Evolutionary conservation across 768 basidiomycete genomes (phyloP).

Genomic region (Leccinum truebloodii): DNA sequence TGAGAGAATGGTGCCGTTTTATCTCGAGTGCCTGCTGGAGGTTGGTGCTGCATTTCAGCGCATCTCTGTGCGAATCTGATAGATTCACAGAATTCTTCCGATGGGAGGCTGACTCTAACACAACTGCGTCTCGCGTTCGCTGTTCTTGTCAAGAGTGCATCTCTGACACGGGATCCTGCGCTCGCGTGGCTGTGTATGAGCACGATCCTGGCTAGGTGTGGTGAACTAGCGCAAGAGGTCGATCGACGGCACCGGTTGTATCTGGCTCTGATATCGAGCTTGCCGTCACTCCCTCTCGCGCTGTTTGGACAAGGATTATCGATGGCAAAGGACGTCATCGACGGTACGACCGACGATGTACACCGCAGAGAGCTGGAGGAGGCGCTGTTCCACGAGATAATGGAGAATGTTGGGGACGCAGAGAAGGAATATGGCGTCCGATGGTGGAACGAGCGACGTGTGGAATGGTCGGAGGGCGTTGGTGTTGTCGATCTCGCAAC

Average conservation of each 20-base stretch:
- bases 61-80: slow-evolving; percentile 2
- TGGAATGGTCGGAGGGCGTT: slow-evolving; percentile 22
- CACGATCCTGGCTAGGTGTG: slow-evolving; percentile 51
- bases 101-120: slow-evolving; percentile 56
- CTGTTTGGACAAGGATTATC: slow-evolving; percentile 59
- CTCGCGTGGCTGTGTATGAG: slow-evolving; percentile 74
- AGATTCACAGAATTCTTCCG: slow-evolving; percentile 55
- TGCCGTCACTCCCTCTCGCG: slow-evolving; percentile 59
- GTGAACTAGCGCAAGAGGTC: slow-evolving; percentile 19
- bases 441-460: slow-evolving; percentile 67
- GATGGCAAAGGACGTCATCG: slow-evolving; percentile 41
- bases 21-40: slow-evolving; percentile 68
- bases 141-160: slow-evolving; percentile 66
- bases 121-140: slow-evolving; percentile 78
- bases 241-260: slow-evolving; percentile 54
- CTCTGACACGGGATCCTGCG: slow-evolving; percentile 39
- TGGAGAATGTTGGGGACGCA: slow-evolving; percentile 62
- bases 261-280: slow-evolving; percentile 62
- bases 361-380: slow-evolving; percentile 49
- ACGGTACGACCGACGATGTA: slow-evolving; percentile 29
- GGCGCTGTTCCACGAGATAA: slow-evolving; percentile 62
- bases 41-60: slow-evolving; percentile 40
- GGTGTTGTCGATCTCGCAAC: not conserved
- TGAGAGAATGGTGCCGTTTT: slow-evolving; percentile 70
- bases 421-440: slow-evolving; percentile 66